Conservation (phyloP, 768 basidiomycete genomes). For the Sarcomyxa edulis region DNA sequence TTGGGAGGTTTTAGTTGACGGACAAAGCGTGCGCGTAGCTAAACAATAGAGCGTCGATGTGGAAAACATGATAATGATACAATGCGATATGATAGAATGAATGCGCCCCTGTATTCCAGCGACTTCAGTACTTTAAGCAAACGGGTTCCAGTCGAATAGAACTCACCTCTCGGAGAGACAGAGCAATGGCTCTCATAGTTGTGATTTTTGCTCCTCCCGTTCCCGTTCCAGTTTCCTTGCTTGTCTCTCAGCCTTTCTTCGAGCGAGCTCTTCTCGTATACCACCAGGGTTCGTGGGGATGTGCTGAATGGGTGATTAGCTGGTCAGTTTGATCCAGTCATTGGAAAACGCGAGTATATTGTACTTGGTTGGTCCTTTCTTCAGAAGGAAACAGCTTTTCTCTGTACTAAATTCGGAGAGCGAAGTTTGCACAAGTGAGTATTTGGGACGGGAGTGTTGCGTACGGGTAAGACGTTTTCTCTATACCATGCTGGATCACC, state of each 20-base stretch:
- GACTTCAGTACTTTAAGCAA: no score
- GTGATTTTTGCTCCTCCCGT: no score
- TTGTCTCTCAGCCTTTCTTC: constrained; percentile 58
- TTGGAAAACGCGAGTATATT: no score
- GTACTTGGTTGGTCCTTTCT: constrained; percentile 51
- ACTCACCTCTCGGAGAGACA: no score
- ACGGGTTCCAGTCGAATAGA: no score
- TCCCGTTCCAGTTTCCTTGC: constrained; percentile 23
- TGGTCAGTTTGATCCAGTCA: background rate
- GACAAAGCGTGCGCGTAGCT: constrained; percentile 26
- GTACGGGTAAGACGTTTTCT: constrained; percentile 69
- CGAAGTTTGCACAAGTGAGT: no score
- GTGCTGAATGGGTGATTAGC: constrained; percentile 26
- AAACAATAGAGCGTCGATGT: constrained; percentile 12
- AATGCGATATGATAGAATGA: no score
- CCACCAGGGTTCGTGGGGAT: constrained; percentile 64
- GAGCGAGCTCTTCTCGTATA: constrained; percentile 63
- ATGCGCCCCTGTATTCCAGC: no score
- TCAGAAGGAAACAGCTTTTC: constrained; percentile 65
- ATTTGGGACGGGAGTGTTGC: no score
- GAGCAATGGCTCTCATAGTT: no score
- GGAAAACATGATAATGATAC: no score
- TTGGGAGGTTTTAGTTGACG: constrained; percentile 36
- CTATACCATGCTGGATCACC: constrained; percentile 88
- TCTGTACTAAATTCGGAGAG: constrained; percentile 74